Evolutionary conservation across 257 asterid genomes (phyloP).

Genomic region (Petunia axillaris): DNA sequence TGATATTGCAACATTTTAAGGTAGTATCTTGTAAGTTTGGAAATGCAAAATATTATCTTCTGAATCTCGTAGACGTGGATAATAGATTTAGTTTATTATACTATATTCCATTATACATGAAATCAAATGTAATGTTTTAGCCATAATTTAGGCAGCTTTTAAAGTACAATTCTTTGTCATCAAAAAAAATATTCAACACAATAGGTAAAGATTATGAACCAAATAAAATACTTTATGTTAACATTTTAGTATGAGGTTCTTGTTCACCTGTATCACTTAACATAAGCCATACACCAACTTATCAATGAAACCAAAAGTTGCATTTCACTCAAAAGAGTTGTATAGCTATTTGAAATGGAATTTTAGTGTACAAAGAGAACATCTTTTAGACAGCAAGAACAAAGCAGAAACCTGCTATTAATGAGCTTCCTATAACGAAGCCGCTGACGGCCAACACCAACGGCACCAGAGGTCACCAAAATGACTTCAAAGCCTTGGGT

Average conservation of each 20-base stretch:
- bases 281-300: background rate
- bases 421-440: conserved; percentile 75
- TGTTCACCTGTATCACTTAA: background rate
- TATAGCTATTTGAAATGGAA: background rate
- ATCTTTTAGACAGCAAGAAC: background rate
- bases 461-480: conserved; percentile 97
- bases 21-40: background rate
- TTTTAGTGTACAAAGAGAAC: background rate
- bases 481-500: conserved; percentile 86
- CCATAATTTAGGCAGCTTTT: background rate
- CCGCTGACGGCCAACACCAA: conserved; percentile 96
- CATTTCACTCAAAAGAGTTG: background rate
- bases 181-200: background rate
- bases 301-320: background rate
- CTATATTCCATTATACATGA: background rate
- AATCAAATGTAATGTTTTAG: background rate
- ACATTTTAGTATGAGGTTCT: background rate
- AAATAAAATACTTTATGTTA: background rate
- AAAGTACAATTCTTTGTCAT: background rate
- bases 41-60: conserved; percentile 1
- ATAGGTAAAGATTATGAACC: background rate
- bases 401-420: conserved; percentile 73
- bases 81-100: background rate
- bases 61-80: background rate
- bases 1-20: background rate